Percentiles rank a stretch among this genome's conserved stretches.
These are phyloP conservation scores for Syzygium aqueum DNA, from an alignment of 345 rosid genomes.

Conservation along the genomic window DNA sequence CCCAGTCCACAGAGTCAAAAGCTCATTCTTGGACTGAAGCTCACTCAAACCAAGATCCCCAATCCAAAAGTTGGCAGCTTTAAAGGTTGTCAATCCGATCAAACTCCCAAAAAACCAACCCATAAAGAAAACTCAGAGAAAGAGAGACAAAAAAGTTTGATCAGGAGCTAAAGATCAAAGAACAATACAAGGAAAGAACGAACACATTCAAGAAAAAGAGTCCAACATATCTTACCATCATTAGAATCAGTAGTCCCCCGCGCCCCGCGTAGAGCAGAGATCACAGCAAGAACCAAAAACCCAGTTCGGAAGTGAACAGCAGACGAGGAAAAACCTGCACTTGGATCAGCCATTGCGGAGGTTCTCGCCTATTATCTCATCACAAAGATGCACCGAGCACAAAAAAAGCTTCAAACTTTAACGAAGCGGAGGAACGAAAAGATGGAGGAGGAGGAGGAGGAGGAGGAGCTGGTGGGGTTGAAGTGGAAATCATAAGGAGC, in stretches of 20 bases:
- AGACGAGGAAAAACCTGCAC: background rate
- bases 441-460: background rate
- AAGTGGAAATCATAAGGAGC: background rate
- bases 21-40: background rate
- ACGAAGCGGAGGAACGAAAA: background rate
- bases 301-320: slow-evolving; percentile 2
- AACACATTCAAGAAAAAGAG: background rate
- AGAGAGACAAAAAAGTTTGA: background rate
- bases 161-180: background rate
- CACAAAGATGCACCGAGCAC: background rate
- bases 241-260: slow-evolving; percentile 29
- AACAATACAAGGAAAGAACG: background rate
- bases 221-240: slow-evolving; percentile 18
- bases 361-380: background rate
- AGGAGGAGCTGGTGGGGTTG: background rate
- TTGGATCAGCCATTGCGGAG: slow-evolving; percentile 4
- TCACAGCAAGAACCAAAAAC: slow-evolving; percentile 2
- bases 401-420: background rate
- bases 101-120: background rate
- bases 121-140: background rate
- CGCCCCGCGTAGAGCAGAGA: slow-evolving; percentile 14
- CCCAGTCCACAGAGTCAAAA: background rate
- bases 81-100: background rate
- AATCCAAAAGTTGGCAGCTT: background rate
- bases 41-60: background rate